Base-by-base conservation (phyloP, 805 yeast genomes). In the Hanseniaspora vineae region DNA sequence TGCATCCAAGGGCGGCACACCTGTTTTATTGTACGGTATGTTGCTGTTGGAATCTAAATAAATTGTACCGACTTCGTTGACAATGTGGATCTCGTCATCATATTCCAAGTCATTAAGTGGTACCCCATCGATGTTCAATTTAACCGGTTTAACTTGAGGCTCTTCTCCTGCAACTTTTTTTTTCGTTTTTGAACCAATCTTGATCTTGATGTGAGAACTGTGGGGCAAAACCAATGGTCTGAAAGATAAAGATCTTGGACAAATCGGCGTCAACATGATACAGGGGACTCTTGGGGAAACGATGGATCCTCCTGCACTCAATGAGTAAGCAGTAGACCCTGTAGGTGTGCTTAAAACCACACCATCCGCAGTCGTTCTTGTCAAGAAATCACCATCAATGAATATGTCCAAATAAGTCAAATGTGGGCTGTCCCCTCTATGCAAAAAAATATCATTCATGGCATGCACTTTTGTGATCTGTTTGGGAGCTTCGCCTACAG, bases 301-400 rank as follows among this genome's bases (percentile, higher is more conserved):
- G 50, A 89, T 89, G 13, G 95, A 79, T 1, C 97, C 97, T 13
- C 97, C 97, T 1, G 95, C 78, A 31, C 86, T 77, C 46, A 89
- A 67, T 0, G 95, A 84, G 59, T 89, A 89, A 0, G 97, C 96
- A 0, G 97, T 89, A 10, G 95, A 85, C 0, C 97, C 97, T 0
- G 97, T 89, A 15, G 97, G 97, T 0, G 97, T 84, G 2, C 92
- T 74, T 43, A 87, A 71, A 5, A 80, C 77, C 9, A 89, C 73
- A 37, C 97, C 97, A 64, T 90, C 97, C 1, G 94, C 96, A 0
- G 90, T 84, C 4, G 96, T 88, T 46, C 89, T 77, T 8, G 97
- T 90, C 47, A 90, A 67, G 57, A 81, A 83, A 60, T 84, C 81
- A 19, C 85, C 87, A 61, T 89, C 92, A 29, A 89, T 81, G 53